Evolutionary conservation across 305 asterid genomes (phyloP), one percentile per base, ranked within the genome.

Genomic region (Solanum hybrid): DNA sequence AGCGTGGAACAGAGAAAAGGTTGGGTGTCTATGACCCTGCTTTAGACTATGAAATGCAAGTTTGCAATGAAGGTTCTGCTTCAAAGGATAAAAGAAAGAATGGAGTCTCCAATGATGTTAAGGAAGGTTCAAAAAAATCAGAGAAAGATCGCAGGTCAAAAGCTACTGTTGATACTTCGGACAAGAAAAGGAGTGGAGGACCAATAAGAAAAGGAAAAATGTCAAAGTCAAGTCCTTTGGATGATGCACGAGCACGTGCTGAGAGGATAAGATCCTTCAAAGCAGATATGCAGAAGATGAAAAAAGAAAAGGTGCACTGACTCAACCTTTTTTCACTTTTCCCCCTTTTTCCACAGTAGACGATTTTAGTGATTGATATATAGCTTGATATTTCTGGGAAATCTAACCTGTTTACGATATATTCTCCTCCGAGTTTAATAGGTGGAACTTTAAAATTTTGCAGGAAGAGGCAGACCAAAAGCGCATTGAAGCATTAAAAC

Each of bases 201-300:
- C 98, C 96, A 41, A 90, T 96, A 75, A 94, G 97, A 94, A 96
- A 94, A 91, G 94, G 90, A 75, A 95, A 94, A 92, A 88, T 94
- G 88, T 94, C 98, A 36, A 96, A 94, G 93, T 86, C 93, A 93
- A 96, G 94, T 92, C 95, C 98, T 92, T 80, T 93, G 83, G 98
- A 96, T 91, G 98, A 97, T 92, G 99, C 99, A 78, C 94, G 95
- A 87, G 98, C 98, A 79, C 98, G 98, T 90, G 99, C 99, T 85
- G 99, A 96, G 90, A 96, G 88, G 88, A 92, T 96, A 91, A 95
- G 99, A 94, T 92, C 98, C 93, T 97, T 94, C 90, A 97, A 97
- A 93, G 97, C 97, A 86, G 99, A 97, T 91, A 93, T 96, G 83
- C 98, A 94, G 92, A 96, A 96, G 92, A 88, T 96, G 94, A 97